phyloP scores from a whole-genome alignment of 2,329 filamentous ascomycete genomes.

The Diplodia sapinea region DNA sequence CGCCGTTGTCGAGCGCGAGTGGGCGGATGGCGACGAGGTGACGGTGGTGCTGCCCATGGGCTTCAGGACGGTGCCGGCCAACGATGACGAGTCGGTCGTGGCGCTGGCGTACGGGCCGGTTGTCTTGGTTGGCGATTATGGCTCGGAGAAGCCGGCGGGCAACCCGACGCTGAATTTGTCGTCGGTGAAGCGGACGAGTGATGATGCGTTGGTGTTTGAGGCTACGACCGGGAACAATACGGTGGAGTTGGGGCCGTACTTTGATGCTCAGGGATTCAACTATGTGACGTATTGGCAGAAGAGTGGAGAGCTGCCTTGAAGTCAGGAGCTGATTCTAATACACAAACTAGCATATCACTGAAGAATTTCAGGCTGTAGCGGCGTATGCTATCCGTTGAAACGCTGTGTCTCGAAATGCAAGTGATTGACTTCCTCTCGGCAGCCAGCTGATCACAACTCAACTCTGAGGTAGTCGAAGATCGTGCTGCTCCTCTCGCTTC shows the following conservation, averaged over 20 bases:
- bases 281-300: constrained; percentile 39
- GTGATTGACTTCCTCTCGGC: too few species aligned
- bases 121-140: constrained; percentile 56
- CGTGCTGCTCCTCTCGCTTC: background rate
- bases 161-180: constrained; percentile 35
- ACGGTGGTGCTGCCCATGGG: constrained; percentile 55
- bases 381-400: too few species aligned
- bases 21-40: constrained; percentile 54
- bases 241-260: constrained; percentile 37
- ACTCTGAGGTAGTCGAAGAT: background rate
- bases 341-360: too few species aligned
- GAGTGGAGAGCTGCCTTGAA: constrained; percentile 28
- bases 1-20: constrained; percentile 49
- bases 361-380: too few species aligned
- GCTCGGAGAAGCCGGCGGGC: constrained; percentile 34
- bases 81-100: constrained; percentile 53
- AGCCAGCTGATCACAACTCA: background rate
- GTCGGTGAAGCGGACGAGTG: constrained; percentile 34
- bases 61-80: constrained; percentile 53
- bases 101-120: constrained; percentile 57
- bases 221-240: constrained; percentile 35
- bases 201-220: constrained; percentile 34
- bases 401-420: too few species aligned
- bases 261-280: constrained; percentile 39
- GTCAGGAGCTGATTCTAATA: background rate